Conservation (phyloP, 805 yeast species). For the Candida lessepsii region DNA sequence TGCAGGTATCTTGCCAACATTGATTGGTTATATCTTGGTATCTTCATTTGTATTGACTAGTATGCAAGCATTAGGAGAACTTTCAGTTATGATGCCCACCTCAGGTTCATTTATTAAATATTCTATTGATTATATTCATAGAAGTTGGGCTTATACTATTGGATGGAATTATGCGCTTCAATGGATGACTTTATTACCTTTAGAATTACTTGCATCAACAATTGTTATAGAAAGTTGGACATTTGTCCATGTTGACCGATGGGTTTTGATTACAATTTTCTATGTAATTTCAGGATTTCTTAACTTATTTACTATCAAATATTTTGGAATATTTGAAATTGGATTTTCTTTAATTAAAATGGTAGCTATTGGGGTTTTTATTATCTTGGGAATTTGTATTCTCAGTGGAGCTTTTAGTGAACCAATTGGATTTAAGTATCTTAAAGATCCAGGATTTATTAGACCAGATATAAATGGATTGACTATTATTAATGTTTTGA, state of each 20-base stretch:
- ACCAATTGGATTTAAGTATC: constrained; percentile 74
- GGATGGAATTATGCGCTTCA: constrained; percentile 77
- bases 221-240: constrained; percentile 61
- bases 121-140: constrained; percentile 60
- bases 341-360: constrained; percentile 71
- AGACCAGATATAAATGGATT: constrained; percentile 49
- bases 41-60: constrained; percentile 63
- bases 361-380: constrained; percentile 64
- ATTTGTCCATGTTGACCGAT: constrained; percentile 36
- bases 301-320: constrained; percentile 65
- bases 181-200: constrained; percentile 73
- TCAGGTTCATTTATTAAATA: constrained; percentile 68
- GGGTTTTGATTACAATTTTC: constrained; percentile 63
- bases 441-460: constrained; percentile 71
- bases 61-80: constrained; percentile 72
- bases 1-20: constrained; percentile 69
- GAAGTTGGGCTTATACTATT: constrained; percentile 67
- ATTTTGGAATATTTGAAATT: constrained; percentile 72
- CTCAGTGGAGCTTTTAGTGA: constrained; percentile 69
- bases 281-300: constrained; percentile 51
- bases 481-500: constrained; percentile 44
- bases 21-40: constrained; percentile 64
- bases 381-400: constrained; percentile 63
- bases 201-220: constrained; percentile 69
- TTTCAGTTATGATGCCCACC: constrained; percentile 77